Base-by-base conservation (phyloP, 257 asterid genomes). In the Leonotis leonurus region DNA sequence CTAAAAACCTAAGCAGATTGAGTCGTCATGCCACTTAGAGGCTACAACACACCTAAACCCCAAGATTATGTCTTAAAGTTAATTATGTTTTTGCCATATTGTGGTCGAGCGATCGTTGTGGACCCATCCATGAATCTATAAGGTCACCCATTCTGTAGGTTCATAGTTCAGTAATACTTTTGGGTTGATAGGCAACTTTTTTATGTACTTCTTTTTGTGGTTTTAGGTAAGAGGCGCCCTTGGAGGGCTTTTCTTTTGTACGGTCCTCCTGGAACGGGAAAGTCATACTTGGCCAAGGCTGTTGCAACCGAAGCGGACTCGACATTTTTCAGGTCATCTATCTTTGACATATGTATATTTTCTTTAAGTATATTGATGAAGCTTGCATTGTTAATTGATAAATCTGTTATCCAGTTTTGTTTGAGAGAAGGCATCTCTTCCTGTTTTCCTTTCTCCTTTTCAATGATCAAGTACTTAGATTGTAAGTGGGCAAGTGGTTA, bases 271-370 rank as follows among this genome's bases (percentile, higher is more conserved):
- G 99, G 97, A 65, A 92, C 97, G 1, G 99, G 99, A 66, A 92
- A 92, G 79, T 92, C 99, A 50, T 92, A 89, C 83, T 72, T 92
- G 74, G 99, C 99, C 30, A 92, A 92, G 80, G 99, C 99, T 68
- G 99, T 92, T 75, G 99, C 99, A 63, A 92, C 99, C 11, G 99
- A 92, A 81, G 99, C 97, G 5, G 99, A 92, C 69, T 92, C 99
- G 9, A 92, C 99, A 0, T 92, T 92, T 72, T 92, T 83, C 80
- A 93, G 99, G 99, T 89, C 68, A 33, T 39, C 72, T 80, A 49
- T 52, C 46, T 21, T 54, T 46, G 37, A 18, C 56, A 56, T 37
- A n/a, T 50, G 41, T 49, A 13, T n/a, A 5, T 32, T 60, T 50
- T 13, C 44, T n/a, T n/a, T n/a, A n/a, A 57, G 43, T 59, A 3